Percentiles rank a stretch among this genome's conserved stretches.
Evolutionary conservation across 1,284 basidiomycete genomes (phyloP).

Genomic region (Ganoderma meredithae): DNA sequence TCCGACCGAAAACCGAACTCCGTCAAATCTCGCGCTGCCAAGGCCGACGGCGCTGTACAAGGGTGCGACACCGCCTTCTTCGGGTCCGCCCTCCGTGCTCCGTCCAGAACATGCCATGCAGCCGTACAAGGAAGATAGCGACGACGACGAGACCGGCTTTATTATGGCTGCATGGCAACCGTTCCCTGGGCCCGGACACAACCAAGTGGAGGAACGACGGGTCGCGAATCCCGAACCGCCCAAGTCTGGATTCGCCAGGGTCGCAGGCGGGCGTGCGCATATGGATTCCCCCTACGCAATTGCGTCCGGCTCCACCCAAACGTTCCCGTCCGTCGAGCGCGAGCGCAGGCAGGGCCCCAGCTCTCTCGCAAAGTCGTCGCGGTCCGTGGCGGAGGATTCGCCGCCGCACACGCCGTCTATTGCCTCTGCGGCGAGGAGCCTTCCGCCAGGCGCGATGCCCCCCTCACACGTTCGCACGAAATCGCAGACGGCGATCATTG

Average conservation of each 20-base stretch:
- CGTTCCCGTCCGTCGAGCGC: slow-evolving; percentile 70
- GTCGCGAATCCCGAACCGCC: slow-evolving; percentile 45
- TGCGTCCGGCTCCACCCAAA: slow-evolving; percentile 55
- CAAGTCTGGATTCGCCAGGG: slow-evolving; percentile 75
- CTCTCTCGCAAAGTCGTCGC: slow-evolving; percentile 32
- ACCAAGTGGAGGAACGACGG: slow-evolving; percentile 47
- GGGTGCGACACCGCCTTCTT: slow-evolving; percentile 52
- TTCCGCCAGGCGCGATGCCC: slow-evolving; percentile 70
- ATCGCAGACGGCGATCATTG: slow-evolving; percentile 82
- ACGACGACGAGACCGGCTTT: slow-evolving; percentile 79
- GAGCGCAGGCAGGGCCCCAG: slow-evolving; percentile 31
- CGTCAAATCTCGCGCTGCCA: slow-evolving; percentile 41
- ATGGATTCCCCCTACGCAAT: slow-evolving; percentile 83
- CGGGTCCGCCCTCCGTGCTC: slow-evolving; percentile 75
- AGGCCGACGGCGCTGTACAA: slow-evolving; percentile 38
- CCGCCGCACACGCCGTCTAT: slow-evolving; percentile 63
- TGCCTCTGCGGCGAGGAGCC: slow-evolving; percentile 45
- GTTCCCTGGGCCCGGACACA: slow-evolving; percentile 63
- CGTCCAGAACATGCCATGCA: slow-evolving; percentile 78
- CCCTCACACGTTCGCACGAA: slow-evolving; percentile 78
- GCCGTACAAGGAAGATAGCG: slow-evolving; percentile 80
- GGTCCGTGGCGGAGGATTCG: slow-evolving; percentile 47
- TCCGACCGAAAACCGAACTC: slow-evolving; percentile 31
- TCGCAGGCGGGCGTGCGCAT: slow-evolving; percentile 81
- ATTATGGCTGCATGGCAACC: slow-evolving; percentile 89